These are phyloP conservation scores for Cordyceps fumosorosea DNA, from an alignment of 2,329 filamentous ascomycete genomes.

Conservation along the genomic window DNA sequence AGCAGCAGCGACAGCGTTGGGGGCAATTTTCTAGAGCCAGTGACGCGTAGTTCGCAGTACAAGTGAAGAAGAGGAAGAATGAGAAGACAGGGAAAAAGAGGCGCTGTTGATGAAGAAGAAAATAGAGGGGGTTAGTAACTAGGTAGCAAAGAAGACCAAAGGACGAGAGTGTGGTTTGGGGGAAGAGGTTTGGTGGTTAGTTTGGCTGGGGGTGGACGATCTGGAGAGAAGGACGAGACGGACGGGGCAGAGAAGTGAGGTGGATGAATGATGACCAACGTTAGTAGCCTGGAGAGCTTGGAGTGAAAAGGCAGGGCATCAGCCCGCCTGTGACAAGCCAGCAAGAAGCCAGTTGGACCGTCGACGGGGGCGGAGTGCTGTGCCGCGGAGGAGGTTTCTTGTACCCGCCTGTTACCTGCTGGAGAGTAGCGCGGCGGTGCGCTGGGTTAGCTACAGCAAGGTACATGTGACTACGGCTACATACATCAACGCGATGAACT, in stretches of 20 bases:
- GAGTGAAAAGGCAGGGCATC: neutral
- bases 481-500: neutral
- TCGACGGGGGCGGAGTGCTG: neutral
- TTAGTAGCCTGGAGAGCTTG: neutral
- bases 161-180: neutral
- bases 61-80: neutral
- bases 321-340: too few species aligned
- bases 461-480: neutral
- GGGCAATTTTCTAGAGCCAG: neutral
- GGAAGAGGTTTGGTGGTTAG: conserved; percentile 9
- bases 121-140: neutral
- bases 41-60: neutral
- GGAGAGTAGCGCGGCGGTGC: neutral
- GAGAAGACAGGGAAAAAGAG: neutral
- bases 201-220: neutral
- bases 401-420: neutral
- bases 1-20: neutral
- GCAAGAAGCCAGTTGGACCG: too few species aligned
- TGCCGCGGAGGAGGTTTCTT: neutral
- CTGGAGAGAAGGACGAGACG: neutral
- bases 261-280: neutral
- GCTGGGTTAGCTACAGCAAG: neutral
- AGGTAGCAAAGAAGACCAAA: neutral
- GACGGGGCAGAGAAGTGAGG: neutral
- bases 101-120: neutral